Conservation (phyloP, 2,329 filamentous ascomycete genomes). For the Dactylellina leptospora region DNA sequence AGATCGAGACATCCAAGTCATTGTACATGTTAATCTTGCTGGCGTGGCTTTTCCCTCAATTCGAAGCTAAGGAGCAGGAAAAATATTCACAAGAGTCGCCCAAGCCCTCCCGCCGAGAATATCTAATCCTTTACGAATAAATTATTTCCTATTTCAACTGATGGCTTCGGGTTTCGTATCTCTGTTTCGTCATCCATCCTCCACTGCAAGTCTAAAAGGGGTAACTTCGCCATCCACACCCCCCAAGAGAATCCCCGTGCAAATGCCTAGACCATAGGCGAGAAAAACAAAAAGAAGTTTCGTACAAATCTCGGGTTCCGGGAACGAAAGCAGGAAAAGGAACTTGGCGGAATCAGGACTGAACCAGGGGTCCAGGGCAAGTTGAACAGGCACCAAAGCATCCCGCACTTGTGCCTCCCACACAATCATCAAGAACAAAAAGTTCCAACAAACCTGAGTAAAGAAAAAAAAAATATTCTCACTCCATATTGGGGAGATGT, state of each 20-base stretch:
- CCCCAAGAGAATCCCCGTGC: background rate
- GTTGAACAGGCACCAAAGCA: no score
- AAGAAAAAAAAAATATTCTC: no score
- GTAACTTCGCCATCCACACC: conserved; percentile 14
- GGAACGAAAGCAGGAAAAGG: conserved; percentile 4
- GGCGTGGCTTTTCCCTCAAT: conserved; percentile 20
- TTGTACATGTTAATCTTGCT: background rate
- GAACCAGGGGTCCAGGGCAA: no score
- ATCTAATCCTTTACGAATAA: conserved; percentile 27
- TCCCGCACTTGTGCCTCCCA: no score
- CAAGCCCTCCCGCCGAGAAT: no score
- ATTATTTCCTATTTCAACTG: conserved; percentile 2
- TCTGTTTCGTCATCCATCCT: conserved; percentile 42
- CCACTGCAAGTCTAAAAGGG: conserved; percentile 26
- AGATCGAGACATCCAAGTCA: conserved; percentile 1
- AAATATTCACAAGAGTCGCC: no score
- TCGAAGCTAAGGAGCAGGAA: no score
- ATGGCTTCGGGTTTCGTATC: no score
- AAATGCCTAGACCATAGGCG: conserved; percentile 35
- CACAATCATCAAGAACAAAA: no score
- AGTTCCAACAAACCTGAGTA: no score
- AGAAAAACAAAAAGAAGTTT: conserved; percentile 2
- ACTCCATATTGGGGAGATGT: no score
- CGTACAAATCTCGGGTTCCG: conserved; percentile 18
- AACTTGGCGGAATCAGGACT: no score